Evolutionary conservation across 441 rosid species (phyloP).

Genomic region (Omphalea diandra): DNA sequence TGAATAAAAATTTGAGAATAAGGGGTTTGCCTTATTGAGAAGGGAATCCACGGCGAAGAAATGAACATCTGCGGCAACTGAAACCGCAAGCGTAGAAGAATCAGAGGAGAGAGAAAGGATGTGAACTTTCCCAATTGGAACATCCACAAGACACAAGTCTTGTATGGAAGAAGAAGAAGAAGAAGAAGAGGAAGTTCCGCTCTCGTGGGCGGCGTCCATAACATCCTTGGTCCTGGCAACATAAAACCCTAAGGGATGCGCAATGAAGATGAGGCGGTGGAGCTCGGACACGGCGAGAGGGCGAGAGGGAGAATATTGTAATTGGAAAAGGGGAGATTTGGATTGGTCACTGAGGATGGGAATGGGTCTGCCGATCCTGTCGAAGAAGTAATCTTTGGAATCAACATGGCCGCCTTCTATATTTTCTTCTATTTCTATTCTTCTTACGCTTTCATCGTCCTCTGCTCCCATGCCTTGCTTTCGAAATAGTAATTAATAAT

Average conservation of each 20-base stretch:
- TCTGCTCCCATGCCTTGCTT: not conserved
- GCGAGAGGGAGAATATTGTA: slow-evolving; percentile 53
- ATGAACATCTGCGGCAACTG: slow-evolving; percentile 45
- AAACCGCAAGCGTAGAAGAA: slow-evolving; percentile 58
- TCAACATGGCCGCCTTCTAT: slow-evolving; percentile 57
- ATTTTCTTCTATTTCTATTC: slow-evolving; percentile 42
- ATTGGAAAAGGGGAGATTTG: slow-evolving; percentile 38
- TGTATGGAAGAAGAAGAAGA: slow-evolving; percentile 32
- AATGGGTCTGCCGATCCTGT: slow-evolving; percentile 61
- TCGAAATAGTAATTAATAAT: no score
- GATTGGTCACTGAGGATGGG: slow-evolving; percentile 32
- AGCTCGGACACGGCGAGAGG: slow-evolving; percentile 69
- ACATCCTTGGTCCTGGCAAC: slow-evolving; percentile 74
- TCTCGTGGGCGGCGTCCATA: slow-evolving; percentile 49
- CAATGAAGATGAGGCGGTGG: slow-evolving; percentile 55
- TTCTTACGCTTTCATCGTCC: not conserved
- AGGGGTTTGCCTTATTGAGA: slow-evolving; percentile 44
- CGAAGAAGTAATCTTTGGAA: slow-evolving; percentile 64
- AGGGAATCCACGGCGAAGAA: slow-evolving; percentile 60
- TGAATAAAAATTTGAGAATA: not conserved
- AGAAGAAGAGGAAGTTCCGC: slow-evolving; percentile 21
- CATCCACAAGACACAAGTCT: slow-evolving; percentile 60
- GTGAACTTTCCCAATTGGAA: slow-evolving; percentile 47
- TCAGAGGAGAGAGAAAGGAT: slow-evolving; percentile 63
- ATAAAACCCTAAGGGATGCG: slow-evolving; percentile 79